These are phyloP conservation scores for Neltuma alba DNA, from an alignment of 306 rosid species.

Conservation along the genomic window DNA sequence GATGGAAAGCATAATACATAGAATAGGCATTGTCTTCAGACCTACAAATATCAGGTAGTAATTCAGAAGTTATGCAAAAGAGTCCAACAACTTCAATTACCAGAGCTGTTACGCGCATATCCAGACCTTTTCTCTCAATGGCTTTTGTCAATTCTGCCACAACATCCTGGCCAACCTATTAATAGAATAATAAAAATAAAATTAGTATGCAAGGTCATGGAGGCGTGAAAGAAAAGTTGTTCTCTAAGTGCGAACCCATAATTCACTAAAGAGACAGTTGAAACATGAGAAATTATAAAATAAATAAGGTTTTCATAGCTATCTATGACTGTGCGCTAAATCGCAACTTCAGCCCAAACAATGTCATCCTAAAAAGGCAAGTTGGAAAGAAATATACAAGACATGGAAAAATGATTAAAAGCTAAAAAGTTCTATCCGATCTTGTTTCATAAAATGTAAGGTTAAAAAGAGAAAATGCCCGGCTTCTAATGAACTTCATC, in stretches of 20 bases:
- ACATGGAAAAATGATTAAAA: not conserved
- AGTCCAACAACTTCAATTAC: constrained; percentile 39
- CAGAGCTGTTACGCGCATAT: constrained; percentile 74
- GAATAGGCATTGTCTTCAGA: not conserved
- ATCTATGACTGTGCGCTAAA: not conserved
- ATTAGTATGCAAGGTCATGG: not conserved
- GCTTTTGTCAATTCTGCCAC: constrained; percentile 63
- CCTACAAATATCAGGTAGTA: not conserved
- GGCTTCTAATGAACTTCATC: not conserved
- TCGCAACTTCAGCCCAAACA: not conserved
- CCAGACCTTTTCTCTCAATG: constrained; percentile 62
- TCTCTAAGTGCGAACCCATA: not conserved
- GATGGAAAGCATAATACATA: not conserved
- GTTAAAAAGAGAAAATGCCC: not conserved
- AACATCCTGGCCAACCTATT: constrained; percentile 72
- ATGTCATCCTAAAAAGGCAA: not conserved
- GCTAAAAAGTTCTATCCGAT: not conserved
- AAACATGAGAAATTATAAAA: not conserved
- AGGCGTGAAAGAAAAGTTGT: not conserved
- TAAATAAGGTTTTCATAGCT: not conserved
- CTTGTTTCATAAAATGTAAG: not conserved
- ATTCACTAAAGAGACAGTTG: not conserved
- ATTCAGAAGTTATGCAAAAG: too few species aligned
- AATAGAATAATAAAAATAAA: not conserved
- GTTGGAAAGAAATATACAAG: not conserved